Evolutionary conservation across 768 basidiomycete genomes (phyloP), one percentile per base, ranked within the genome.

Genomic region (Candolleomyces aberdarensis): DNA sequence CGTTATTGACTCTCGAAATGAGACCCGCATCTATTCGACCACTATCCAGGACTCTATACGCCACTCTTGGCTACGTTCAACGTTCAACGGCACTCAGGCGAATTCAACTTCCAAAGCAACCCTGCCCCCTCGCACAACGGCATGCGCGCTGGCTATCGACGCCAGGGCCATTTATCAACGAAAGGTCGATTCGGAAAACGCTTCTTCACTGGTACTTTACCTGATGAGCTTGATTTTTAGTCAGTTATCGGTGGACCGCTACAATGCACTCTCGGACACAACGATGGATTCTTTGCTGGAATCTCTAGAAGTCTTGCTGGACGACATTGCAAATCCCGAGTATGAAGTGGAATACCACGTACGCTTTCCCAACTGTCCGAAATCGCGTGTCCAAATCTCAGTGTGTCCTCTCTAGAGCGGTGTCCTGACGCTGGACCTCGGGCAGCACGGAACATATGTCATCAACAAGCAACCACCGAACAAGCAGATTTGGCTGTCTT

Each of bases 381-480:
- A 32, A 39, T 29, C 36, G 22, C 4, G 14, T 13, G 39, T 31
- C 20, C 41, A 29, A 29, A 32, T 54, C 60, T 48, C 59, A 32
- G 22, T 14, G 19, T 66, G 51, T 58, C 26, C 31, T 20, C 17
- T 50, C 17, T 71, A 96, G 95, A 87, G 89, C 67, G 95, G 95
- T n/a, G 95, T 97, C 32, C 72, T 97, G 39, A 97, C 94, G 0
- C 83, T 96, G 48, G 80, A 78, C 53, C 79, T 96, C 15, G 94
- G 88, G 32, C 75, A 80, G 44, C 76, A 86, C 58, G 94, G 93
- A 14, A 96, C 91, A 11, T 97, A 96, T 75, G 95, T 96, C 31
- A 88, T 97, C 75, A 97, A 97, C 75, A 97, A 96, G 78, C 95
- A 97, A 71, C 95, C 95, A 11, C 95, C 95, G 6, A 97, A 97